Evolutionary conservation across 768 basidiomycete genomes (phyloP), one percentile per base, ranked within the genome.

Genomic region (Suillus fuscotomentosus): DNA sequence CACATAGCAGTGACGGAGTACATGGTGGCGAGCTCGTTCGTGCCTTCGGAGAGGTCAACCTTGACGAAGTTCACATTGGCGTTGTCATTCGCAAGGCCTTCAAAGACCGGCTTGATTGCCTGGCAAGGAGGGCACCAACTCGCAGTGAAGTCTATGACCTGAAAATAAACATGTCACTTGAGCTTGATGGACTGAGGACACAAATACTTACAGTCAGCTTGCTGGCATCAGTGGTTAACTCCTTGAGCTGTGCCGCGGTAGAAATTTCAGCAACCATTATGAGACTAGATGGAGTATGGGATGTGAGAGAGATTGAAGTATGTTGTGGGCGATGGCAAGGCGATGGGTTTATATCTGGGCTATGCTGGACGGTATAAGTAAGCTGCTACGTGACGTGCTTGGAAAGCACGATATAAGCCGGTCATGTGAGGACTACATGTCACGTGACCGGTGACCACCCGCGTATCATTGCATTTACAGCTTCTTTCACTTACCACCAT

Each of bases 101-200:
- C 91, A 66, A 83, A 94, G 0, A 81, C 76, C 2, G 94, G 93
- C 3, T 92, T 92, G 67, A 95, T 95, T 48, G 82, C 82, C 75
- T 92, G 91, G 72, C 92, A 95, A 42, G 93, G 93, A 2, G 90
- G 88, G 82, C 92, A 94, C 93, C 92, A 57, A 24, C 38, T 24
- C 17, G 56, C 56, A 24, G 56, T 57, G 24, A 57, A 57, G 27
- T 57, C 56, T 24, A 57, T 57, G 13, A 57, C 22, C 56, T 57
- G 38, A 22, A 24, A 57, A 4, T 5, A 24, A 39, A 24, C 1
- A 17, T 27, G 38, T 41, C 15, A 24, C 56, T 57, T 24, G 22
- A 10, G 15, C 9, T 34, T 31, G 20, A 24, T 15, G n/a, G 11
- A 41, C n/a, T 27, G 22, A 41, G 9, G 15, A 22, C 15, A 57